phyloP scores from a whole-genome alignment of 163 green algal genomes.

The Trebouxia gelatinosa region DNA sequence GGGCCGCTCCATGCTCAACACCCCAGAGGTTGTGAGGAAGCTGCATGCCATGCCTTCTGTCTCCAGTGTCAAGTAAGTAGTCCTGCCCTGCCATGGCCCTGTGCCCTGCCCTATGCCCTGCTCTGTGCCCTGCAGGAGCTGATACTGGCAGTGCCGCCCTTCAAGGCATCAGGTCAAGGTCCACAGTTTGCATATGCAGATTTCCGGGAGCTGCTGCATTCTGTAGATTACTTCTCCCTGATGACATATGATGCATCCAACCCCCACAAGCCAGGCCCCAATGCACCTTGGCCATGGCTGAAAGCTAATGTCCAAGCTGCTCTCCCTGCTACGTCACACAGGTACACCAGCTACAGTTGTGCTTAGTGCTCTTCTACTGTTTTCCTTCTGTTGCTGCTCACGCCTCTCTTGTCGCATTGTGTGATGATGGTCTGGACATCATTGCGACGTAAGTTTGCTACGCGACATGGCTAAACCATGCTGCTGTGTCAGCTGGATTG shows the following conservation, averaged over 20 bases:
- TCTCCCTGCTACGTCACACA: background rate
- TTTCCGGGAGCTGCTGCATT: slow-evolving; percentile 35
- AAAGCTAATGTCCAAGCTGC: slow-evolving; percentile 39
- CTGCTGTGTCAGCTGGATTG: background rate
- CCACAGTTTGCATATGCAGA: slow-evolving; percentile 33
- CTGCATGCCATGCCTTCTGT: too few relatives aligned
- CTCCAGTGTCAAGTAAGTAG: too few relatives aligned
- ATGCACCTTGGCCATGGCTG: slow-evolving; percentile 64
- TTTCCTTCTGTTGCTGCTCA: too few relatives aligned
- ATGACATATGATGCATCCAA: slow-evolving; percentile 63
- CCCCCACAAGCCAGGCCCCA: slow-evolving; percentile 45
- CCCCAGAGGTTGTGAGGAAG: too few relatives aligned
- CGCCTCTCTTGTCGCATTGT: too few relatives aligned
- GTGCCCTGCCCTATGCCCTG: too few relatives aligned
- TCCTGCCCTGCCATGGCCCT: too few relatives aligned
- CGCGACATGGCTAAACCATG: background rate
- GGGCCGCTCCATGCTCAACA: too few relatives aligned
- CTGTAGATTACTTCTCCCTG: slow-evolving; percentile 52
- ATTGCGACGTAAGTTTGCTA: too few relatives aligned
- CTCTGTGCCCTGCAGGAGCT: slow-evolving; percentile 35
- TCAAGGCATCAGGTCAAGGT: slow-evolving; percentile 24
- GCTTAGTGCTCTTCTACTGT: too few relatives aligned
- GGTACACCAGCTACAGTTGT: too few relatives aligned
- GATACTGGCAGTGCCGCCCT: slow-evolving; percentile 59
- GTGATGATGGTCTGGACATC: too few relatives aligned